Conservation (phyloP, 495 filamentous ascomycete genomes). For the Aspergillus carlsbadensis region DNA sequence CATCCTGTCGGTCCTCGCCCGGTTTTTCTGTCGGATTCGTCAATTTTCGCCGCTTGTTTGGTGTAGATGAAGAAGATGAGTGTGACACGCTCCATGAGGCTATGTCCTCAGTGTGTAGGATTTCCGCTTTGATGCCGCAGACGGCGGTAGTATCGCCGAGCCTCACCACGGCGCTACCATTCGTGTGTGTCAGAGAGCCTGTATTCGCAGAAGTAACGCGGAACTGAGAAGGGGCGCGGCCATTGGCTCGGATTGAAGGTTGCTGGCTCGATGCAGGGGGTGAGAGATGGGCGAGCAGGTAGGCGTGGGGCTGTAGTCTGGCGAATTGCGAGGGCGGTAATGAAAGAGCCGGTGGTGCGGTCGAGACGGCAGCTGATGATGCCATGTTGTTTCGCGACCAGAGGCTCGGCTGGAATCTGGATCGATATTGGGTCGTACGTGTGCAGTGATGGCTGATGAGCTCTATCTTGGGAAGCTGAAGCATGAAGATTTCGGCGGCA, state of each 20-base stretch:
- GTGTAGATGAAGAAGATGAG: slow-evolving; percentile 21
- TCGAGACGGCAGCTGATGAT: slow-evolving; percentile 21
- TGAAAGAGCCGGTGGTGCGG: slow-evolving; percentile 51
- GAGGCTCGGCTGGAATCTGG: neutral
- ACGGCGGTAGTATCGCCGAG: slow-evolving; percentile 88
- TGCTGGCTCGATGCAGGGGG: slow-evolving; percentile 52
- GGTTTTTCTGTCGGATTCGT: slow-evolving; percentile 20
- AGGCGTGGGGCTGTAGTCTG: slow-evolving; percentile 83
- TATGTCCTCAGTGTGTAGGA: slow-evolving; percentile 69
- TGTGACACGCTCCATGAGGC: slow-evolving; percentile 57
- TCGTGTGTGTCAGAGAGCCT: slow-evolving; percentile 77
- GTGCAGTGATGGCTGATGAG: neutral
- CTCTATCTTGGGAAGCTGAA: neutral
- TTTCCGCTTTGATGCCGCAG: slow-evolving; percentile 84
- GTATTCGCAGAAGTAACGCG: slow-evolving; percentile 72
- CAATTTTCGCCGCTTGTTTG: slow-evolving; percentile 34
- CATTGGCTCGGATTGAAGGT: slow-evolving; percentile 71
- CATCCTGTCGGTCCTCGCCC: slow-evolving; percentile 17
- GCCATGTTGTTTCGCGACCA: slow-evolving; percentile 21
- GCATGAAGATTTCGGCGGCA: slow-evolving; percentile 29
- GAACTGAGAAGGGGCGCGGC: slow-evolving; percentile 65
- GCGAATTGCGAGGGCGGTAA: slow-evolving; percentile 83
- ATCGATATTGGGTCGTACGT: neutral
- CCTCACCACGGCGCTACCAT: slow-evolving; percentile 85
- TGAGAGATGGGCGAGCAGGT: slow-evolving; percentile 83